A percentile compares a stretch with the other conserved stretches of the same genome.
phyloP scores from a whole-genome alignment of 345 rosid genomes.

The Punica granatum region DNA sequence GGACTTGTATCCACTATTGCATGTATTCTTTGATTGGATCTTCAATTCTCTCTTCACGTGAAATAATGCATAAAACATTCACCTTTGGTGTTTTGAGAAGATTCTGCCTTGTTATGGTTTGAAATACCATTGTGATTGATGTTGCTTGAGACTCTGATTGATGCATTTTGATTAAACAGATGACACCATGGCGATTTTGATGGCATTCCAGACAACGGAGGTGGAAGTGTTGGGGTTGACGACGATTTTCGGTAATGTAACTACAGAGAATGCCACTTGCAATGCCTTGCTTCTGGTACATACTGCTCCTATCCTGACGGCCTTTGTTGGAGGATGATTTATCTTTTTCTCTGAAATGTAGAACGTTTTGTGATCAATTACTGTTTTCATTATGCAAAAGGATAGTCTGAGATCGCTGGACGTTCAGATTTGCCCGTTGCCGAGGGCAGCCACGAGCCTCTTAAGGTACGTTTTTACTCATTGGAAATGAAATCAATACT shows the following conservation, averaged over 20 bases:
- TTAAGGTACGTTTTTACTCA: slow-evolving; percentile 48
- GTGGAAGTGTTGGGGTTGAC: slow-evolving; percentile 79
- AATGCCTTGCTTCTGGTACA: slow-evolving; percentile 85
- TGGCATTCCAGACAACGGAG: slow-evolving; percentile 85
- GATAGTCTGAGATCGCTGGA: slow-evolving; percentile 97
- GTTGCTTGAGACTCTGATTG: not conserved
- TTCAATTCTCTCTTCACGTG: too few relatives aligned
- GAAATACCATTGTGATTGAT: not conserved
- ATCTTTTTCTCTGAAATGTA: not conserved
- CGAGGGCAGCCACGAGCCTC: slow-evolving; percentile 70
- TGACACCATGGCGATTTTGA: slow-evolving; percentile 88
- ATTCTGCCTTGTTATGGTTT: not conserved
- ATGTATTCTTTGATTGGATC: not conserved
- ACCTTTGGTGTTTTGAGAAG: too few relatives aligned
- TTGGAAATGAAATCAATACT: not conserved
- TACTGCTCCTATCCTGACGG: slow-evolving; percentile 9
- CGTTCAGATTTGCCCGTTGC: slow-evolving; percentile 77
- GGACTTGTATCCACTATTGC: not conserved
- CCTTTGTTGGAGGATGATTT: not conserved
- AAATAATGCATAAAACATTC: too few relatives aligned
- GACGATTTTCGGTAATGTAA: slow-evolving; percentile 79
- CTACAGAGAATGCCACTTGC: slow-evolving; percentile 61
- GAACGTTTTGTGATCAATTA: slow-evolving; percentile 41
- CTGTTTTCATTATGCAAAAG: slow-evolving; percentile 46
- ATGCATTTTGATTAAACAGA: slow-evolving; percentile 28